Base-by-base conservation (phyloP, 2,329 filamentous ascomycete genomes). In the Scytalidium lignicola region DNA sequence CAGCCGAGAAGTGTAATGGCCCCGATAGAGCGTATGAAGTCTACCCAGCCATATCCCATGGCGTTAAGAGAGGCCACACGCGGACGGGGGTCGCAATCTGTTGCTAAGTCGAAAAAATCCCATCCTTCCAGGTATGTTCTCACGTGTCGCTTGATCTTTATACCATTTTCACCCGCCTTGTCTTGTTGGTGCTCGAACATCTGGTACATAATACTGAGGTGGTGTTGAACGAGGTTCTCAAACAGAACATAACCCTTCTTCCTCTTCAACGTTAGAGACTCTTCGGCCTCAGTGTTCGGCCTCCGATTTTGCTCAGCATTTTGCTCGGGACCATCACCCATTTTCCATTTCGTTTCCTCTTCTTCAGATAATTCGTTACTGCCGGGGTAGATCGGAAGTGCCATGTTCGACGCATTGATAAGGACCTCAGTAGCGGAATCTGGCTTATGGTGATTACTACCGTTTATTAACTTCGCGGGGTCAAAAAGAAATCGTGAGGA, bases 61-160 rank as follows among this genome's bases (percentile, higher is more conserved):
- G 29, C 8, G 8, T 4, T 17, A 40, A 43, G 20, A 2, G 18
- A 21, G 13, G 59, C 51, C 12, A 62, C 50, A 3, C 57, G 56
- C 3, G 61, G 57, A 12, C 54, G 37, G 2, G 52, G 51, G 41
- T 59, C 57, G 9, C 44, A 20, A 3, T 39, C 37, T 8, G 41
- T 55, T 1, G 53, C 55, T 2, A 65, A 10, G n/a, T 65, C 61
- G 0, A 41, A 48, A 47, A 65, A 65, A 40, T 64, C 61, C 61
- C 61, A 65, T 2, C 61, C 62, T 37, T 64, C 60, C n/a, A 65
- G 55, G 15, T 59, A 44, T 15, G 50, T 52, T n/a, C 56, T 48
- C n/a, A n/a, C n/a, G n/a, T n/a, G n/a, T n/a, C n/a, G n/a, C n/a
- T n/a, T n/a, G 6, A 49, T 37, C 17, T 49, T 51, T 1, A 49